Base-by-base conservation (phyloP, 2,329 filamentous ascomycete genomes). In the Diplodia intermedia region DNA sequence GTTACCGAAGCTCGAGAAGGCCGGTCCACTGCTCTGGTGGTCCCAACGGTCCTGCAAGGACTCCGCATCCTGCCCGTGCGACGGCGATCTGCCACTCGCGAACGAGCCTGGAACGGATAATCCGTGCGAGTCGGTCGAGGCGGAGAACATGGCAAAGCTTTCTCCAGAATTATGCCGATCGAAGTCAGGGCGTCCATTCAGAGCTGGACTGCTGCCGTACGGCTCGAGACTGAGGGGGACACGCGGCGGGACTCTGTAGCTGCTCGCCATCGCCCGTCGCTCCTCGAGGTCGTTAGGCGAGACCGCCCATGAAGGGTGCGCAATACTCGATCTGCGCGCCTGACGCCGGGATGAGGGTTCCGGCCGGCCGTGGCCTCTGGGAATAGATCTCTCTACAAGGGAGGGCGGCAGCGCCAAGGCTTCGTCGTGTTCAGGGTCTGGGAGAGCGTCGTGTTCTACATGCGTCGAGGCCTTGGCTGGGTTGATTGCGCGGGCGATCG, bases 91-190 rank as follows among this genome's bases (percentile, higher is more conserved):
- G 56, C 71, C 73, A 70, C 79, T 80, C 7, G 75, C 80, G 50
- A 85, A 83, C 0, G 86, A 87, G 33, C 81, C 83, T 23, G 82
- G 83, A 40, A 85, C 78, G 4, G 86, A 88, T 66, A 82, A 82
- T 6, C 66, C 66, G 29, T 85, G 81, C 6, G 87, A 89, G 69
- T 86, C 85, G 1, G 85, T 85, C 11, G 87, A 87, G n/a, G 85
- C 85, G 49, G 86, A 88, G 70, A 89, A 88, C 84, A 89, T 88
- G 26, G 83, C 80, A 71, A 89, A 89, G 74, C 86, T 89, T 70
- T 89, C 87, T 7, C 84, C 82, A 29, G 86, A 89, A 71, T 88
- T 83, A 71, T 87, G 85, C 43, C 85, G 82, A 61, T 81, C 73
- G 70, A 83, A 72, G 15, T 75, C 72, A 38, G 75, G 78, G 26